Percentiles rank a stretch among this genome's conserved stretches.
These are phyloP conservation scores for Tripterygium wilfordii DNA, from an alignment of 177 flowering plant species.

Conservation along the genomic window DNA sequence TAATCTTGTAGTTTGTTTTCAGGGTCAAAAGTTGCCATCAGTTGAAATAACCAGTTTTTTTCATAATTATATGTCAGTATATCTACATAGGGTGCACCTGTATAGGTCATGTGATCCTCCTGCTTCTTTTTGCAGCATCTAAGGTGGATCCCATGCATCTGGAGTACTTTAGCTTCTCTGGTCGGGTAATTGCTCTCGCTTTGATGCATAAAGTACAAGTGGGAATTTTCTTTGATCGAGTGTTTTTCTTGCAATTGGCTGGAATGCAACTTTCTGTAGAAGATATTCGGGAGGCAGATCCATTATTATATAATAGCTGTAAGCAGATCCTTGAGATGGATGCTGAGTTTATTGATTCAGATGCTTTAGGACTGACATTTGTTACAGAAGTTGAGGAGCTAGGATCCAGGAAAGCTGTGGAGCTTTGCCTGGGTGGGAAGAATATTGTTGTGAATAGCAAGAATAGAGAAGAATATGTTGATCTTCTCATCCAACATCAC, in stretches of 20 bases:
- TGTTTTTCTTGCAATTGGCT: slow-evolving; percentile 73
- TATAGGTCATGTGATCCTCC: too few relatives aligned
- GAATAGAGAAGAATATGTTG: slow-evolving; percentile 67
- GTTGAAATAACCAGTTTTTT: too few relatives aligned
- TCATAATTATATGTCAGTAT: too few relatives aligned
- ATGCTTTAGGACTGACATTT: slow-evolving; percentile 83
- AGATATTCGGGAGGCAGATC: slow-evolving; percentile 86
- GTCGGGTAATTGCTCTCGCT: slow-evolving; percentile 82
- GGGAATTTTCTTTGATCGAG: slow-evolving; percentile 79
- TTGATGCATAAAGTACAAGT: slow-evolving; percentile 88
- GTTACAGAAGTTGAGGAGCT: slow-evolving; percentile 77
- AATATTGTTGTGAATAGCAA: slow-evolving; percentile 53
- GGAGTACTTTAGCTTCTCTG: slow-evolving; percentile 71
- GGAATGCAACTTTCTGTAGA: slow-evolving; percentile 62
- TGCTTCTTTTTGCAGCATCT: slow-evolving; percentile 75
- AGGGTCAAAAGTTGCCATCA: too few relatives aligned
- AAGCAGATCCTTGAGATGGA: slow-evolving; percentile 82
- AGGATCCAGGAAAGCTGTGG: slow-evolving; percentile 62
- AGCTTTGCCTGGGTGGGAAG: slow-evolving; percentile 74
- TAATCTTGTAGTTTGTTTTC: too few relatives aligned
- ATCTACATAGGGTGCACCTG: too few relatives aligned
- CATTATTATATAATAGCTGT: slow-evolving; percentile 71
- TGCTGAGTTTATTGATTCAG: slow-evolving; percentile 67
- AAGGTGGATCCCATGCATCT: slow-evolving; percentile 79
- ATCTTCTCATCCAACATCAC: slow-evolving; percentile 60